A percentile compares a stretch with the other conserved stretches of the same genome.
phyloP scores from a whole-genome alignment of 352 stramenopile species.

The Phytophthora palmivora region DNA sequence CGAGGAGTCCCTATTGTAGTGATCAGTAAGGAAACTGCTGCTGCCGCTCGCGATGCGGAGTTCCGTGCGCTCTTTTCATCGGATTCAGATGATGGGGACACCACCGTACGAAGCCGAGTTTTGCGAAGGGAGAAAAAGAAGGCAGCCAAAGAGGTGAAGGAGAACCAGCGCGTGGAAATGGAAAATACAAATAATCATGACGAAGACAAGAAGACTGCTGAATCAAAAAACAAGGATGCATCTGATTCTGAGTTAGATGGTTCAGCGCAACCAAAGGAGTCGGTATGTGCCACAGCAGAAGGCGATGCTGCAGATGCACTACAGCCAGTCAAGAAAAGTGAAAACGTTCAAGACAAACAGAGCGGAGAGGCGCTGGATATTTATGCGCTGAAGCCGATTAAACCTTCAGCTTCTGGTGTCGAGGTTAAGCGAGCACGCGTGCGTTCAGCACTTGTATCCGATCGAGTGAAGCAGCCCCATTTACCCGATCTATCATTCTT shows the following conservation, averaged over 20 bases:
- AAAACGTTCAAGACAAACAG: conserved; percentile 2
- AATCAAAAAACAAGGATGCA: background rate
- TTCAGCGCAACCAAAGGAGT: conserved; percentile 6
- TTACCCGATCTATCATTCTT: conserved; percentile 66
- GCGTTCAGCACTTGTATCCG: conserved; percentile 39
- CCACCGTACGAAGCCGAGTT: background rate
- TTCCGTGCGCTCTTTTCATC: conserved; percentile 38
- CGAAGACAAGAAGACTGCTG: background rate
- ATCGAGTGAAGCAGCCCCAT: conserved; percentile 43
- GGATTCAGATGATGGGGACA: conserved; percentile 30
- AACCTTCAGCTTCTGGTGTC: conserved; percentile 22
- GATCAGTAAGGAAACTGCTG: conserved; percentile 15
- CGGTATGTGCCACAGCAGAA: background rate
- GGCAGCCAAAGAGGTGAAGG: conserved; percentile 6
- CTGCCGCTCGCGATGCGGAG: conserved; percentile 23
- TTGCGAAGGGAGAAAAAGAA: conserved; percentile 17
- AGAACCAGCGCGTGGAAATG: background rate
- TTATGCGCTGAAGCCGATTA: conserved; percentile 30
- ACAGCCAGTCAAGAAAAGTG: background rate
- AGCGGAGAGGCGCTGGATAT: conserved; percentile 5
- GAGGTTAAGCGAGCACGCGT: conserved; percentile 57
- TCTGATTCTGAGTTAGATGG: conserved; percentile 9
- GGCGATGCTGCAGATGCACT: background rate
- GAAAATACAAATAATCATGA: background rate
- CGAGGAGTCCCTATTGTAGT: background rate